phyloP scores from a whole-genome alignment of 1,284 basidiomycete genomes.

The Rhodotorula glutinis region DNA sequence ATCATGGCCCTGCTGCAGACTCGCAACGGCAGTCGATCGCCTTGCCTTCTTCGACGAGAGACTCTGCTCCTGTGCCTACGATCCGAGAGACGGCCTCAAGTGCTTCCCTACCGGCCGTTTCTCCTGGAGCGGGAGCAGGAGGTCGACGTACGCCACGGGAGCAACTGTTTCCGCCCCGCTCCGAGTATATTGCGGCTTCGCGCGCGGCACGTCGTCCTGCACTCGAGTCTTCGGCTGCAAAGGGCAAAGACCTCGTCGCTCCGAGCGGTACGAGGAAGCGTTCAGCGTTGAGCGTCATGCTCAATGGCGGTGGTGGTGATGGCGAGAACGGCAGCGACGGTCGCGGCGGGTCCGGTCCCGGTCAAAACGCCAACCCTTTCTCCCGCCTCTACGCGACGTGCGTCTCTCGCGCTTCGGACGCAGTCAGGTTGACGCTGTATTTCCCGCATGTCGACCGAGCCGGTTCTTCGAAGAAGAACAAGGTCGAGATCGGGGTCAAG shows the following conservation, averaged over 20 bases:
- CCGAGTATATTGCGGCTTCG: constrained; percentile 12
- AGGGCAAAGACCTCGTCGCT: background rate
- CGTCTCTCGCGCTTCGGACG: constrained; percentile 47
- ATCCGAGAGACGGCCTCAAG: background rate
- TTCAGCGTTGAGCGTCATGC: constrained; percentile 65
- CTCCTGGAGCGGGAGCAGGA: background rate
- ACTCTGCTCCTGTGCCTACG: too few species aligned
- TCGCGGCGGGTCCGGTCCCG: constrained; percentile 21
- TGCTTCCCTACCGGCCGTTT: background rate
- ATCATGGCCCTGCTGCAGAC: too few species aligned
- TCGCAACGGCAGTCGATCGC: too few species aligned
- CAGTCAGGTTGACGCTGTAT: constrained; percentile 68
- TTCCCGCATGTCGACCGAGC: constrained; percentile 78
- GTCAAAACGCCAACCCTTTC: constrained; percentile 67
- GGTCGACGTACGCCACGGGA: background rate
- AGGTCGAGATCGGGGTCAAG: constrained; percentile 61
- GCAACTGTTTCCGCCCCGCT: constrained; percentile 15
- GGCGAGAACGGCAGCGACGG: too few species aligned
- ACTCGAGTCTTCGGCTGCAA: too few species aligned
- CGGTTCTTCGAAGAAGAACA: constrained; percentile 45
- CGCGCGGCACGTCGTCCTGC: constrained; percentile 1
- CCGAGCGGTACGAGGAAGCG: background rate
- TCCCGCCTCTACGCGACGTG: constrained; percentile 74
- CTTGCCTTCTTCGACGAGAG: too few species aligned
- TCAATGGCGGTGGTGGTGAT: constrained; percentile 55